These are phyloP conservation scores for Fusarium sambucinum DNA, from an alignment of 2,329 filamentous ascomycete species.

Conservation along the genomic window DNA sequence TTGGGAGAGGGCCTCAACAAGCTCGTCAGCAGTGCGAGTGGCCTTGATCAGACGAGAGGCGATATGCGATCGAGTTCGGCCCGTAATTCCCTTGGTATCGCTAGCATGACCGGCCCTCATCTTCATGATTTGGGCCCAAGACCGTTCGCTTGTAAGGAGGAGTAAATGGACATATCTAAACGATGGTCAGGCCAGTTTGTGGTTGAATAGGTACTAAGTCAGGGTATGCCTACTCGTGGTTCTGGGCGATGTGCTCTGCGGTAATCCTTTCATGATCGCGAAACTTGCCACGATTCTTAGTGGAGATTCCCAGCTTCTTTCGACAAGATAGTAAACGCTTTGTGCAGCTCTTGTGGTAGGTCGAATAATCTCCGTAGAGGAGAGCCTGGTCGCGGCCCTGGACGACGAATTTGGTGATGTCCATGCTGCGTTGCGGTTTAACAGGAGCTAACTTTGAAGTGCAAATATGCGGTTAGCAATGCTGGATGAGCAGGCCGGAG, in stretches of 20 bases:
- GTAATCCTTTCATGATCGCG: constrained; percentile 76
- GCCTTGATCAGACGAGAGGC: constrained; percentile 89
- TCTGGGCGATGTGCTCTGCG: constrained; percentile 78
- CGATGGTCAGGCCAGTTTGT: constrained; percentile 21
- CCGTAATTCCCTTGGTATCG: constrained; percentile 82
- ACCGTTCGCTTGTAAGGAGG: constrained; percentile 87
- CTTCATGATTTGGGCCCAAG: constrained; percentile 95
- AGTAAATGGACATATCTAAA: constrained; percentile 80
- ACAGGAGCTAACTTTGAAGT: neutral
- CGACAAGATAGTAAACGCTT: constrained; percentile 85
- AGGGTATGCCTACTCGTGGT: constrained; percentile 74
- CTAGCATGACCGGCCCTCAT: constrained; percentile 87
- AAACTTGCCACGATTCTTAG: constrained; percentile 89
- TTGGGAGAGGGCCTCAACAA: constrained; percentile 76
- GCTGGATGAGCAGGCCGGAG: neutral
- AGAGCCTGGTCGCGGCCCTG: constrained; percentile 85
- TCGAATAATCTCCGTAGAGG: constrained; percentile 87
- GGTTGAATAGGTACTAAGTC: constrained; percentile 1
- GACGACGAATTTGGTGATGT: constrained; percentile 88
- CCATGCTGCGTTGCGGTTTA: constrained; percentile 68
- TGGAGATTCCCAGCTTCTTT: constrained; percentile 86
- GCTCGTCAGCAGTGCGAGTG: constrained; percentile 73
- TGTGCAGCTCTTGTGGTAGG: constrained; percentile 83
- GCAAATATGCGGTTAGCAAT: neutral
- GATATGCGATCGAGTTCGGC: constrained; percentile 86